These are phyloP conservation scores for Hebeloma cylindrosporum DNA, from an alignment of 768 basidiomycete species.

Conservation along the genomic window DNA sequence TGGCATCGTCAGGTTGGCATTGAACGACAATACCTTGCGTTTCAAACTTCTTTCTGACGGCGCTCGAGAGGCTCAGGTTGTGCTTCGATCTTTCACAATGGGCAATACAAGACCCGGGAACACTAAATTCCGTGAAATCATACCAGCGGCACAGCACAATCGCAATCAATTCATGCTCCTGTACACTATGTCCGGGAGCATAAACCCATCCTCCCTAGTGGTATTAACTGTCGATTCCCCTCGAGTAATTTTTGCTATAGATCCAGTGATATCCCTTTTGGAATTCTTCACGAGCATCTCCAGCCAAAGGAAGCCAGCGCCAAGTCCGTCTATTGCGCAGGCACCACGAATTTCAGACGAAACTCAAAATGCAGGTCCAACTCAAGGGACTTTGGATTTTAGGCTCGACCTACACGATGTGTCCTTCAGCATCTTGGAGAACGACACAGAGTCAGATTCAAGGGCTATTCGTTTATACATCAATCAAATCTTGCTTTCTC, in stretches of 20 bases:
- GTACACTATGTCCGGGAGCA: slow-evolving; percentile 73
- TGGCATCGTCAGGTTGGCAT: slow-evolving; percentile 82
- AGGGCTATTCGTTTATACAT: slow-evolving; percentile 88
- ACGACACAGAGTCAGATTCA: slow-evolving; percentile 73
- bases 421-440: slow-evolving; percentile 84
- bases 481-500: slow-evolving; percentile 81
- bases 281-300: slow-evolving; percentile 76
- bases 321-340: slow-evolving; percentile 1
- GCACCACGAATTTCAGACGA: slow-evolving; percentile 1
- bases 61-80: slow-evolving; percentile 82
- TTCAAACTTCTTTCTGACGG: slow-evolving; percentile 82
- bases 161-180: slow-evolving; percentile 93
- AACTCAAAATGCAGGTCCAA: not conserved
- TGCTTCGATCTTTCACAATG: slow-evolving; percentile 90
- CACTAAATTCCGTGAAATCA: slow-evolving; percentile 90
- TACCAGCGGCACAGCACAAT: slow-evolving; percentile 86
- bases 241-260: slow-evolving; percentile 86
- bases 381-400: slow-evolving; percentile 46
- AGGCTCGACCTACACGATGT: slow-evolving; percentile 89
- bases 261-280: slow-evolving; percentile 86
- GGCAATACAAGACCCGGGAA: slow-evolving; percentile 80
- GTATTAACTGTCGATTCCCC: slow-evolving; percentile 92
- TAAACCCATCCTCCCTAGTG: slow-evolving; percentile 58
- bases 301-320: slow-evolving; percentile 2
- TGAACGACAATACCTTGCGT: slow-evolving; percentile 76